Base-by-base conservation (phyloP, 148 eudicot species). In the Hydrangea macrophylla region DNA sequence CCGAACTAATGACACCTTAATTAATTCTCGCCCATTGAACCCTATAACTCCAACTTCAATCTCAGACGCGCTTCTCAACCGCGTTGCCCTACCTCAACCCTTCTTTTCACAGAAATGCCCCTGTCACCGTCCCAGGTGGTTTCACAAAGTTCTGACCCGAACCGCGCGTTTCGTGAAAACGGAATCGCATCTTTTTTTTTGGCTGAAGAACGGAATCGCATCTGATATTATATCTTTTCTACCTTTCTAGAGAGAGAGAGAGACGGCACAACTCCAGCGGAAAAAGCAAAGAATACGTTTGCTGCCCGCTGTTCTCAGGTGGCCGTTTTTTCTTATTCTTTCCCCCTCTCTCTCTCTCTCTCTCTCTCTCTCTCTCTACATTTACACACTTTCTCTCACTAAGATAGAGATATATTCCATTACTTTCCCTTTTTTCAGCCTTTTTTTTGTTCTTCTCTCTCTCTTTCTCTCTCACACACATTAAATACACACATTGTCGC, bases 161-260 rank as follows among this genome's bases (percentile, higher is more conserved):
- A 64, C 31, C 56, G 24, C 61, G 25, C 68, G 15, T 68, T 73
- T 58, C 58, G 68, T 76, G 65, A 69, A 78, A 78, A 70, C 69
- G 72, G 80, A 71, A 72, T 72, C 58, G 73, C 65, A 72, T 72
- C 76, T 62, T 55, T 56, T 31, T 28, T 53, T 11, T 25, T 26
- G 3, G n/a, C 3, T 26, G 65, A 70, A 36, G 70, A 44, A 70
- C 45, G 7, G 80, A 76, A 71, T 71, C 56, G 42, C 71, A 59
- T 75, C 64, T 39, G 45, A 12, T 2, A 55, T 31, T 48, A 60
- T 57, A 15, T 20, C 61, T 55, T 18, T 48, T 45, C 71, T 32
- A 50, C 25, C 39, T 20, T 53, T 27, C 51, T 25, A 26, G 24
- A 50, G 40, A 54, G 31, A 39, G 54, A 11, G 55, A 27, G 31